Percentiles rank a stretch among this genome's conserved stretches.
Evolutionary conservation across 75 land plant genomes (phyloP).

Genomic region (Selaginella moellendorffii): DNA sequence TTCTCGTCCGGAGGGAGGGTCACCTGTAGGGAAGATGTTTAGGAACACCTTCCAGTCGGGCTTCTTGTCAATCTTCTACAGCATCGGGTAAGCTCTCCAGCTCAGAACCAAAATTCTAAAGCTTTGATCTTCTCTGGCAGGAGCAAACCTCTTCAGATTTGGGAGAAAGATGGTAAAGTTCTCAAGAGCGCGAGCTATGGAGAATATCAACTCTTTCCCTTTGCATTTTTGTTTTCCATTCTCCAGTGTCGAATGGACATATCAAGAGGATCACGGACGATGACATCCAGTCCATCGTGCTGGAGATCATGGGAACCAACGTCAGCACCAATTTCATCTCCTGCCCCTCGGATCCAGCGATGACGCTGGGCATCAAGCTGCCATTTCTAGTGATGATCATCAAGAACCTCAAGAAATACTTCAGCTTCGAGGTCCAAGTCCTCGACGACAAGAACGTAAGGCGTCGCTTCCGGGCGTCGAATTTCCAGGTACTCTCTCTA

Average conservation of each 20-base stretch:
- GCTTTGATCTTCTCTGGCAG: slow-evolving; percentile 17
- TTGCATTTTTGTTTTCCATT: too few relatives aligned
- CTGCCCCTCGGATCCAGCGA: slow-evolving; percentile 73
- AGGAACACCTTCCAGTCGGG: slow-evolving; percentile 98
- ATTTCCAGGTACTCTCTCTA: slow-evolving; percentile 49
- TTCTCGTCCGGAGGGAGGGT: slow-evolving; percentile 14
- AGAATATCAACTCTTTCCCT: too few relatives aligned
- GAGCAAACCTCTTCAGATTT: slow-evolving; percentile 33
- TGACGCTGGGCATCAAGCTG: slow-evolving; percentile 86
- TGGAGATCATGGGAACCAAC: slow-evolving; percentile 85
- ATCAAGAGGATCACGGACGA: slow-evolving; percentile 78
- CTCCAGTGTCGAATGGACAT: slow-evolving; percentile 80
- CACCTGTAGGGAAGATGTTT: slow-evolving; percentile 43
- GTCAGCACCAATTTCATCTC: slow-evolving; percentile 80
- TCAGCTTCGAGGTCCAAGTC: slow-evolving; percentile 91
- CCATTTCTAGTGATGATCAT: slow-evolving; percentile 86
- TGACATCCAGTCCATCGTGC: slow-evolving; percentile 87
- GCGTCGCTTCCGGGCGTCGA: slow-evolving; percentile 86
- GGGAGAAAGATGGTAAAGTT: slow-evolving; percentile 38
- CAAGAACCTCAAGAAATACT: slow-evolving; percentile 80
- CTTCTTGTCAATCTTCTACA: slow-evolving; percentile 84
- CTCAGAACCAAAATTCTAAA: not conserved
- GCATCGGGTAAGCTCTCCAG: slow-evolving; percentile 58
- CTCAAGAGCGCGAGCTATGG: too few relatives aligned
- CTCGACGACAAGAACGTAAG: slow-evolving; percentile 98